Conservation (phyloP, 23 red algal species). For the Cyanidium caldarium region DNA sequence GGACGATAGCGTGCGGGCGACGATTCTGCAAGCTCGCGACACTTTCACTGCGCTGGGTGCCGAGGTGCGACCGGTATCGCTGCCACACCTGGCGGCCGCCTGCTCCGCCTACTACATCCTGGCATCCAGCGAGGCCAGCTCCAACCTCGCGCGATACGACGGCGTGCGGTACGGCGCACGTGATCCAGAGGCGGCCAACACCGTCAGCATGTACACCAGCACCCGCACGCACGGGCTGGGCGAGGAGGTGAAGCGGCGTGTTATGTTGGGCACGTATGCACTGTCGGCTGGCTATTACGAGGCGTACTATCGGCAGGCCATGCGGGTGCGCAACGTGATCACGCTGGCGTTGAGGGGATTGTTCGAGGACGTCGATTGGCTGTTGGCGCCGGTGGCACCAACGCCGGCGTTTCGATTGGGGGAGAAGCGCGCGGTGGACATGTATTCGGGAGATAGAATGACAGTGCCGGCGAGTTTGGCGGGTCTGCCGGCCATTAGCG, state of each 20-base stretch:
- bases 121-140: constrained; percentile 62
- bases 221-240: constrained; percentile 42
- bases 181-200: constrained; percentile 16
- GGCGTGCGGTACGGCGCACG: constrained; percentile 73
- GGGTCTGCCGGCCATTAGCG: constrained; percentile 58
- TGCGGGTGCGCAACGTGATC: constrained; percentile 38
- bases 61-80: constrained; percentile 13
- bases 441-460: constrained; percentile 53
- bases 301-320: constrained; percentile 66
- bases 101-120: constrained; percentile 70
- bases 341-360: constrained; percentile 9
- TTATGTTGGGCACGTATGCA: constrained; percentile 70
- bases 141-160: constrained; percentile 90
- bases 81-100: constrained; percentile 26
- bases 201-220: constrained; percentile 25
- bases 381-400: constrained; percentile 49
- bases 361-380: constrained; percentile 34
- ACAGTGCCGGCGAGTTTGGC: constrained; percentile 68
- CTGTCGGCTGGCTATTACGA: constrained; percentile 83
- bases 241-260: constrained; percentile 57
- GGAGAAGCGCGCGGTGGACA: constrained; percentile 28
- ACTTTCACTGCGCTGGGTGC: constrained; percentile 35
- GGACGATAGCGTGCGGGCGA: constrained; percentile 8
- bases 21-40: neutral
- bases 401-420: constrained; percentile 52